A percentile compares a stretch with the other conserved stretches of the same genome.
Evolutionary conservation across 2,329 filamentous ascomycete genomes (phyloP).

Genomic region (Aspergillus arachidicola): DNA sequence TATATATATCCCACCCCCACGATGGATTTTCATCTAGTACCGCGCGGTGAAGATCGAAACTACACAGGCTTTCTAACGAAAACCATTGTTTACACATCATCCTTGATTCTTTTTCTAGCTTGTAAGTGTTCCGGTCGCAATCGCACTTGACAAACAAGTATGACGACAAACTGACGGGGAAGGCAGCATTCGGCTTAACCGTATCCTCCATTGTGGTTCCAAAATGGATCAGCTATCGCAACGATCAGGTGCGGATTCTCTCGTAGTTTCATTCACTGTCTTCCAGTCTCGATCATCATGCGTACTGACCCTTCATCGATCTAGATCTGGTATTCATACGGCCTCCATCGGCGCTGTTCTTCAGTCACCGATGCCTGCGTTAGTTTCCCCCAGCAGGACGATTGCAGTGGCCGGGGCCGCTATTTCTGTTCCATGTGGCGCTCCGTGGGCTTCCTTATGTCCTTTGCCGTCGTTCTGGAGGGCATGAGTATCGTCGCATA

Average conservation of each 20-base stretch:
- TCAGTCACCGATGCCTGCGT: conserved; percentile 60
- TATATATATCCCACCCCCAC: conserved; percentile 12
- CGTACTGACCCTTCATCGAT: conserved; percentile 18
- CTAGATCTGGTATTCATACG: conserved; percentile 67
- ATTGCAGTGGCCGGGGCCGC: conserved; percentile 67
- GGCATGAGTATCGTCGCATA: conserved; percentile 80
- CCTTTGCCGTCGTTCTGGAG: conserved; percentile 79
- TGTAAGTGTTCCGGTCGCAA: conserved; percentile 32
- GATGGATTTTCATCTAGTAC: conserved; percentile 49
- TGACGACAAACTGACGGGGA: background rate
- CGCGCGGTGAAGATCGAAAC: conserved; percentile 45
- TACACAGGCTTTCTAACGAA: conserved; percentile 53
- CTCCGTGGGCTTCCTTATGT: conserved; percentile 83
- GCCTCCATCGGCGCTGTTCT: conserved; percentile 80
- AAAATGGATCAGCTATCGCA: conserved; percentile 52
- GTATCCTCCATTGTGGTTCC: conserved; percentile 50
- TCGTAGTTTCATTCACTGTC: background rate
- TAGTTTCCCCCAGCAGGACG: conserved; percentile 66
- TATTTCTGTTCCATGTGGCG: conserved; percentile 93
- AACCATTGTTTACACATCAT: conserved; percentile 49
- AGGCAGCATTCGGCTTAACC: conserved; percentile 48
- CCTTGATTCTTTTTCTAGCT: conserved; percentile 48
- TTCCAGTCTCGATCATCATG: background rate
- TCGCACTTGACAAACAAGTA: background rate
- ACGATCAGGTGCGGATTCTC: conserved; percentile 39